Conservation (phyloP, 352 stramenopile species). For the Pythium plurisporium region DNA sequence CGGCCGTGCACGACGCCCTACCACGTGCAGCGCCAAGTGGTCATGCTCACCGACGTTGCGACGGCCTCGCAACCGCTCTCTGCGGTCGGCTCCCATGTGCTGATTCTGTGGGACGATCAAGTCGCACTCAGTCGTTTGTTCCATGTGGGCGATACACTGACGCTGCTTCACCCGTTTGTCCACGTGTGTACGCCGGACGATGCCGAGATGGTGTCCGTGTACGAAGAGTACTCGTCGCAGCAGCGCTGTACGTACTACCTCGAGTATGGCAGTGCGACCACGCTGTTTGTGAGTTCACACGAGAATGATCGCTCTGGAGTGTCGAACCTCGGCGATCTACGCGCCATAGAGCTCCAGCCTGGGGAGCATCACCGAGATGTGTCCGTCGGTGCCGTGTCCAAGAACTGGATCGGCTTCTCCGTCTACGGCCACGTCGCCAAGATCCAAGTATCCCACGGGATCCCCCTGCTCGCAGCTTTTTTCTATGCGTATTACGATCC, state of each 20-base stretch:
- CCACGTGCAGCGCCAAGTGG: constrained; percentile 58
- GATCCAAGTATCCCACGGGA: constrained; percentile 53
- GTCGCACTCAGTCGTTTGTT: constrained; percentile 59
- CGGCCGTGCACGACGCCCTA: constrained; percentile 49
- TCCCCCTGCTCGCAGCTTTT: constrained; percentile 60
- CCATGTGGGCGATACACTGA: constrained; percentile 47
- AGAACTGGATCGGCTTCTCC: constrained; percentile 43
- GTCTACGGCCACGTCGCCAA: constrained; percentile 46
- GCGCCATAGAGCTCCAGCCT: constrained; percentile 19
- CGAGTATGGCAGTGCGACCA: constrained; percentile 57
- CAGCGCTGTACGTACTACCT: constrained; percentile 50
- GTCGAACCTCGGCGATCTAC: neutral
- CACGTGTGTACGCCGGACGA: constrained; percentile 43
- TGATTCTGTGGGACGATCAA: constrained; percentile 70
- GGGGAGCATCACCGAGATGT: constrained; percentile 2
- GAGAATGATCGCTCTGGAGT: neutral
- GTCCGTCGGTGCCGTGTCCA: neutral
- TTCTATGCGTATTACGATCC: constrained; percentile 67
- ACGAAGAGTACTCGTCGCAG: constrained; percentile 55
- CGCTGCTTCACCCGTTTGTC: constrained; percentile 59
- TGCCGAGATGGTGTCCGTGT: constrained; percentile 44
- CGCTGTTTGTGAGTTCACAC: constrained; percentile 31
- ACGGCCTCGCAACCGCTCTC: neutral
- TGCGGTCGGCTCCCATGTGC: constrained; percentile 32
- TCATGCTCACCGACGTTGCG: constrained; percentile 42